Evolutionary conservation across 371 early-diverging fungal species (phyloP).

Genomic region (Nematocida displodere): DNA sequence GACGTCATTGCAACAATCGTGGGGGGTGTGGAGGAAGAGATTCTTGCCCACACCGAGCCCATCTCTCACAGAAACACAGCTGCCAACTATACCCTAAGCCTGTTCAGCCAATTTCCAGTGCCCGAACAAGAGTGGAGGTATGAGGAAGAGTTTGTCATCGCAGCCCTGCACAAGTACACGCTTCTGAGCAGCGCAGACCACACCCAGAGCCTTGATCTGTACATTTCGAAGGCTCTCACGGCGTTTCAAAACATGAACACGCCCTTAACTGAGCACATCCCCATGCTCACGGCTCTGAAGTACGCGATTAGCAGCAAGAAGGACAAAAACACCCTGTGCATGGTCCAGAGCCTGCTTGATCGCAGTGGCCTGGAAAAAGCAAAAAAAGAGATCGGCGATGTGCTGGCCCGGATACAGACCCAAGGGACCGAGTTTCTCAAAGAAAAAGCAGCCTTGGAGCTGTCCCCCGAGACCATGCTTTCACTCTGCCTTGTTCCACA

Average conservation of each 20-base stretch:
- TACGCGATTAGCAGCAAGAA: too few relatives aligned
- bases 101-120: conserved; percentile 12
- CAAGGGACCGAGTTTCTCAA: neutral
- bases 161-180: neutral
- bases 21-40: neutral
- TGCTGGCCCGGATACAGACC: neutral
- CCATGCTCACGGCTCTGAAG: too few relatives aligned
- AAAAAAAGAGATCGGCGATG: neutral
- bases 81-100: conserved; percentile 2
- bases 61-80: conserved; percentile 16
- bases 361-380: too few relatives aligned
- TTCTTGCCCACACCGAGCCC: conserved; percentile 6
- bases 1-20: conserved; percentile 18
- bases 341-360: too few relatives aligned
- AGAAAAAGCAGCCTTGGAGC: neutral
- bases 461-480: neutral
- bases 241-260: neutral
- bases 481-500: neutral
- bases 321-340: too few relatives aligned
- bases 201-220: neutral
- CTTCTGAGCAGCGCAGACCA: neutral
- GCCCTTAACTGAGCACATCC: too few relatives aligned
- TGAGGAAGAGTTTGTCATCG: neutral
- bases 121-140: conserved; percentile 2
- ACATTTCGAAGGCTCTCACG: neutral